Evolutionary conservation across 345 rosid genomes (phyloP), one percentile per base, ranked within the genome.

Genomic region (Populus ilicifolia): DNA sequence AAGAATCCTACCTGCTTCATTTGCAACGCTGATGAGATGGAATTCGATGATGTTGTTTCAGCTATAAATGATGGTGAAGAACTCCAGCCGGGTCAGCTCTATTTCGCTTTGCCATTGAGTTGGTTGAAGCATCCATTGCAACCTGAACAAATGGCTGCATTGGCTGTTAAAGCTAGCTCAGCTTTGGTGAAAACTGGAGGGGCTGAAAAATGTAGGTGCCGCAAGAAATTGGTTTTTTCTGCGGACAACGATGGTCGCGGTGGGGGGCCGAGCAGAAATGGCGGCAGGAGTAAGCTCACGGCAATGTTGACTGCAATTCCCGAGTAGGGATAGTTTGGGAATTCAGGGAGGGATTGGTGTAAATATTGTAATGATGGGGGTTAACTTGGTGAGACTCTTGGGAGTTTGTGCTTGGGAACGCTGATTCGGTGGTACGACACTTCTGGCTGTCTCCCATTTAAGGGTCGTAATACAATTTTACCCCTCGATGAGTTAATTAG

Each of bases 1-100:
- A 86, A 73, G 80, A 71, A 89, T 48, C 91, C 94, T 0, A 50
- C 87, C 74, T 86, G 84, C 64, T 94, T 96, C 73, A 91, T 96
- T 23, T 96, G 99, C 79, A 91, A 92, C 88, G 90, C 99, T 18
- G 99, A 96, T 69, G 97, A 94, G 21, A 89, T 96, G 97, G 99
- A 96, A 52, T 94, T 96, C 73, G 93, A 92, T 87, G 93, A 86
- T 69, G 89, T 86, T 80, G 89, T 84, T 23, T 86, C 89, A 16
- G 91, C 97, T 39, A 56, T 96, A 4, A 68, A 81, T 48, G 93
- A 79, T 11, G 95, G 92, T 3, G 97, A 96, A 11, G 93, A 86
- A 82, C 94, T 96, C 66, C 95, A 87, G 38, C 94, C 90, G 0
- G 98, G 99, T 16, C 97, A 90, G 73, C 87, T 96, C 35, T 96